Evolutionary conservation across 257 asterid genomes (phyloP).

Genomic region (Fraxinus excelsior): DNA sequence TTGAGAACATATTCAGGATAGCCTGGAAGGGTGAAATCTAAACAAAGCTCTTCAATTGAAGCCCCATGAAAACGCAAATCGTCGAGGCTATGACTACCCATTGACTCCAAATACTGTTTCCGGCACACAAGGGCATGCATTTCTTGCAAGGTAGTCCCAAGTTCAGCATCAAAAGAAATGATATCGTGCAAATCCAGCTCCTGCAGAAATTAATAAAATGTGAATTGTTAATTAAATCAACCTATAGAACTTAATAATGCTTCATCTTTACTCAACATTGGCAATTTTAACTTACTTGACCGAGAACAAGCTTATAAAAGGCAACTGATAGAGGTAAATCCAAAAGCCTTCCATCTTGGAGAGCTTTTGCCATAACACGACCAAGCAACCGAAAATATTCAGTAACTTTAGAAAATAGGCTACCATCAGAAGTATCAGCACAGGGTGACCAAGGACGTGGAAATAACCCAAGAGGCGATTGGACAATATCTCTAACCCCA

Average conservation of each 20-base stretch:
- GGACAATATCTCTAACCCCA: constrained; percentile 54
- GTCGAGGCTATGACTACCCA: constrained; percentile 51
- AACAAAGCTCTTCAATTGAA: constrained; percentile 80
- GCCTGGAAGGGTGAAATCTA: constrained; percentile 97
- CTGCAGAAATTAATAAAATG: constrained; percentile 43
- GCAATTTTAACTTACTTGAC: constrained; percentile 56
- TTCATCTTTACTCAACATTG: neutral
- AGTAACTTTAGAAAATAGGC: constrained; percentile 60
- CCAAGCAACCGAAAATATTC: constrained; percentile 89
- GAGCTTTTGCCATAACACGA: constrained; percentile 96
- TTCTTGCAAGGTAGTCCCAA: constrained; percentile 86
- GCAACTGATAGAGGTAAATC: constrained; percentile 88
- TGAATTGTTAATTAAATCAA: constrained; percentile 9
- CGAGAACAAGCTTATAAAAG: constrained; percentile 83
- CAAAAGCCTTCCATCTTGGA: constrained; percentile 97
- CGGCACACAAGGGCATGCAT: constrained; percentile 85
- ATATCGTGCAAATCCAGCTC: constrained; percentile 93
- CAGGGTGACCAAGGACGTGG: constrained; percentile 88
- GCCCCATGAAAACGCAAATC: constrained; percentile 65
- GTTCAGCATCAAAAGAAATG: constrained; percentile 70
- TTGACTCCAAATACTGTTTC: constrained; percentile 64
- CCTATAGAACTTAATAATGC: constrained; percentile 1
- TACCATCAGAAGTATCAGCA: constrained; percentile 66
- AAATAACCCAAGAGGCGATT: constrained; percentile 89
- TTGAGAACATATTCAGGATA: constrained; percentile 79